Evolutionary conservation across 179 eudicot species (phyloP), one percentile per base, ranked within the genome.

Genomic region (Patellifolia procumbens): DNA sequence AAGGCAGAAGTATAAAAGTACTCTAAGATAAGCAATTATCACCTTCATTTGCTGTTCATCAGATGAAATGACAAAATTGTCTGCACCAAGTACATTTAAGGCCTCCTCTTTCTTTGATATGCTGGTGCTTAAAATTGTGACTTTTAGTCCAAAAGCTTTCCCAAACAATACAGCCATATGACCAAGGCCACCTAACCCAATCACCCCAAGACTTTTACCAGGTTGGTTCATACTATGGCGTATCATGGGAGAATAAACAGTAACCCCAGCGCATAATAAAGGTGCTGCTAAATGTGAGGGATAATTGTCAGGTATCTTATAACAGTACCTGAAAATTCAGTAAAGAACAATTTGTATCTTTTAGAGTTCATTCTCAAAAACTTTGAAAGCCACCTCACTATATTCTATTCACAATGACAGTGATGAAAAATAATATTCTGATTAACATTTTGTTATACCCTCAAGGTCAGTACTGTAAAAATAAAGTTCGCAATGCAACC

Each of bases 141-240:
- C 97, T 45, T 82, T 83, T 72, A 93, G 76, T 46, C 98, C 97
- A 68, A 92, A 93, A 62, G 98, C 94, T 86, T 93, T 93, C 10
- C 98, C 98, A 77, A 93, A 90, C 77, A 88, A 82, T 26, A 93
- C 97, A 13, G 96, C 97, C 91, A 93, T 83, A 86, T 93, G 98
- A 56, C 98, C 98, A 51, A 93, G 95, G 22, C 98, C 97, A 80
- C 98, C 98, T 5, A 93, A 88, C 24, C 97, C 98, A 55, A 93
- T 77, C 78, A 93, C 98, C 53, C 98, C 97, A 1, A 92, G 86
- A 61, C 96, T 85, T 67, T 93, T 93, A 31, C 98, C 98, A 10
- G 91, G 92, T 78, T 92, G 96, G 74, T 92, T 88, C 95, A 93
- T 93, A 49, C 86, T 85, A 81, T 90, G 98, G 72, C 91, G 87